Evolutionary conservation across 129 eudicot species (phyloP).

Genomic region (Artemisia tridentata): DNA sequence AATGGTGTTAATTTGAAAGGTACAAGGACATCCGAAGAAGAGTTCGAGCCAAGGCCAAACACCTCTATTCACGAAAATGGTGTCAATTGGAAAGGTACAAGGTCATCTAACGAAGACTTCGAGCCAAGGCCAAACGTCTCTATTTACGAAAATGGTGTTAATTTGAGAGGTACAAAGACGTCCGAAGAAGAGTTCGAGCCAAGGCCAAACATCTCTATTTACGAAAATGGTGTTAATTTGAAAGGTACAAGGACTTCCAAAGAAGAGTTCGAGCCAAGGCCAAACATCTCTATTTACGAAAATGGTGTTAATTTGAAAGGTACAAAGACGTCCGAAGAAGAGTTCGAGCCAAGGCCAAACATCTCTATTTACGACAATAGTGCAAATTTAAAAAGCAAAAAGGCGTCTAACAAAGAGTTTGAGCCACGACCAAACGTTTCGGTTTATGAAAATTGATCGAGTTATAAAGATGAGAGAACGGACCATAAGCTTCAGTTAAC

Average conservation of each 20-base stretch:
- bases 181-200: conserved; percentile 1
- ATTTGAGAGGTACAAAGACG: background rate
- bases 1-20: background rate
- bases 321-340: background rate
- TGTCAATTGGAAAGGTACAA: background rate
- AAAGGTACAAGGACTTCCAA: background rate
- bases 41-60: conserved; percentile 10
- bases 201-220: background rate
- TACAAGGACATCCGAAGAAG: conserved; percentile 2
- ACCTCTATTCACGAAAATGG: background rate
- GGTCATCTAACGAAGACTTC: background rate
- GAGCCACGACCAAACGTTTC: background rate
- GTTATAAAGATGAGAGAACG: too few species aligned
- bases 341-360: conserved; percentile 13
- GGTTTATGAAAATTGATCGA: background rate
- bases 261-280: conserved; percentile 10
- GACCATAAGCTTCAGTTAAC: too few species aligned
- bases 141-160: background rate
- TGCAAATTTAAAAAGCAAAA: background rate
- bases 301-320: background rate
- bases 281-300: background rate
- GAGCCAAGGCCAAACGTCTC: conserved; percentile 1
- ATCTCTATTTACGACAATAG: background rate
- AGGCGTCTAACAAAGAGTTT: background rate
- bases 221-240: background rate